Evolutionary conservation across 2,329 filamentous ascomycete genomes (phyloP), one percentile per base, ranked within the genome.

Genomic region (Cladophialophora immunda): DNA sequence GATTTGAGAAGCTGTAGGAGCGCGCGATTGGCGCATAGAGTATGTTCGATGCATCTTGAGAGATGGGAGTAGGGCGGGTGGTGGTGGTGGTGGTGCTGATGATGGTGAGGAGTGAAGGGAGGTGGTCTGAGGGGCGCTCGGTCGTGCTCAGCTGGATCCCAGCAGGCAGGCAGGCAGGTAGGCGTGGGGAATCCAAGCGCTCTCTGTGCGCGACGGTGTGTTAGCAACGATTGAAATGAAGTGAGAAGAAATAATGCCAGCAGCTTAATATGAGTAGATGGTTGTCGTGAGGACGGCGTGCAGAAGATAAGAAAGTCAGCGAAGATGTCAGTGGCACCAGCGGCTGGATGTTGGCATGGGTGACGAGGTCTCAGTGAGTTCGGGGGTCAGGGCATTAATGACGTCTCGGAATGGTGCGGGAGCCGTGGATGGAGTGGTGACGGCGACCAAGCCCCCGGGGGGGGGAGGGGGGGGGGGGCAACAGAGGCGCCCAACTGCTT

Each of bases 11-110:
- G 95, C 95, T 73, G 95, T 99, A 57, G 95, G 95, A 81, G 93
- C 93, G 86, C 95, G 90, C 81, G 92, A 91, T 83, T 96, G 92
- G 90, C 95, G 94, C 95, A 97, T 97, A 76, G 93, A 97, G 81
- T 98, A 99, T 73, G 95, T 97, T 81, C 94, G 93, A 88, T 99
- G 95, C 94, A 99, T 99, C 70, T 70, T 77, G 76, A 66, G 27
- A 22, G 50, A 19, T 55, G 59, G 54, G 29, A 17, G 60, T 62
- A 54, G 52, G 25, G 65, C 27, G 64, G 34, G 61, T 58, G 41
- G 52, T 58, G 5, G 3, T 36, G 5, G 6, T 36, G 47, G 29
- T 54, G 29, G 25, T 50, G 59, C 32, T 55, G 29, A 53, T n/a
- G n/a, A n/a, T n/a, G n/a, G 59, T 56, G 58, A 41, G 36, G 53